Base-by-base conservation (phyloP, 1,284 basidiomycete genomes). In the Lignosus rhinocerotis region DNA sequence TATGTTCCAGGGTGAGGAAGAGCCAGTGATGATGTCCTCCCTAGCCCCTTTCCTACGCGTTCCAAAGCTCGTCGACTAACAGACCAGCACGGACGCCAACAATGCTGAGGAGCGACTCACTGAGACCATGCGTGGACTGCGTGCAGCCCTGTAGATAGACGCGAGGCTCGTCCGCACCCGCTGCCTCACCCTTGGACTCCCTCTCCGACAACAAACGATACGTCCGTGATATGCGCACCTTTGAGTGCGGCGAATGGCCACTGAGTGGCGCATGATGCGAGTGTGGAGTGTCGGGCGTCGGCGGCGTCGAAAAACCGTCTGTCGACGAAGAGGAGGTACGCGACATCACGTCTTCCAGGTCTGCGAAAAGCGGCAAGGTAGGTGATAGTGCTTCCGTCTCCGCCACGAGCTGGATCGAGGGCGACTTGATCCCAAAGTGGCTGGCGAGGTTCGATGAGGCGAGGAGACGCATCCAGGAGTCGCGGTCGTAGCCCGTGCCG, bases 101-200 rank as follows among this genome's bases (percentile, higher is more conserved):
- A 14, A 84, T 79, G 62, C 82, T 85, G 56, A 85, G 67, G 31
- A 86, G 67, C 10, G 81, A 83, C 61, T 86, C 84, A 61, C 80
- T 82, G 51, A 86, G 70, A 1, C 83, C 84, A 69, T 86, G 84
- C 6, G 81, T 84, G 41, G 75, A 70, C 67, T 86, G 84, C 55
- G 80, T 80, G 44, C 80, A 76, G 30, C 84, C 84, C 66, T 85
- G 84, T 16, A 86, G 65, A 65, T 84, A 86, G 10, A 86, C 72
- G 16, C 77, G 72, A 3, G 81, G 74, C 47, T 70, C 67, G 44
- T 76, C 72, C n/a, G 62, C 19, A 60, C 30, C 34, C 38, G 33
- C 32, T 6, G 51, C 38, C 14, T 55, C 51, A 16, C 41, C 47
- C 43, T 63, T 63, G 39, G 51, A 60, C 25, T 59, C 65, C n/a